Base-by-base conservation (phyloP, 495 filamentous ascomycete genomes). In the Extremus antarcticus region DNA sequence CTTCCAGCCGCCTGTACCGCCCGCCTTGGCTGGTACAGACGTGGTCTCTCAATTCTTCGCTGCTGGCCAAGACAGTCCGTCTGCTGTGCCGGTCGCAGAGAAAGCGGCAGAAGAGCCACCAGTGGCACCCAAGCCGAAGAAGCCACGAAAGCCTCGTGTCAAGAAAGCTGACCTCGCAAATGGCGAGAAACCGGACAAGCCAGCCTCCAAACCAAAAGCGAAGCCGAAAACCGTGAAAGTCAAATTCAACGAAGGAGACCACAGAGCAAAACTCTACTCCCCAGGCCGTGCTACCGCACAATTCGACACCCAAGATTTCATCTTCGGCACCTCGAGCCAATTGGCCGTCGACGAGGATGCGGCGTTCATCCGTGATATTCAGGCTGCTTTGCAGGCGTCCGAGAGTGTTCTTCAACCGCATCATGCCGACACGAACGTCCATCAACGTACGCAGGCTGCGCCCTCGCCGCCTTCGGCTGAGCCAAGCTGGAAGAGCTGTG, bases 291-390 rank as follows among this genome's bases (percentile, higher is more conserved):
- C 90, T 17, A 64, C 81, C 43, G 79, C 79, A 55, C 76, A 81
- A 57, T 70, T 85, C n/a, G 73, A 82, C 3, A 71, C 78, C 7
- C 91, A 94, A 65, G 82, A 90, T 57, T 83, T 95, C 57, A 69
- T 95, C 1, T 97, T 97, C 67, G 91, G 90, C 16, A 95, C 89
- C 1, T 94, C 86, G 17, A 95, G 90, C 68, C 91, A 97, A 66
- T 71, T 97, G 17, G 86, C 85, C 47, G 74, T 75, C 51, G 85
- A 88, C 38, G 82, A 89, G 48, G 87, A 87, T 0, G 85, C 87
- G 2, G 74, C 75, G 1, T 75, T 81, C 3, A 70, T 90, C 2
- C 75, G 78, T 49, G 79, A 90, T 48, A 71, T 85, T 32, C 87
- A 90, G 53, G 68, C 77, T 60, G 86, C 86, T 17, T 82, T 91